Base-by-base conservation (phyloP, 78 protist genomes). In the Chrysochromulina tobinii region DNA sequence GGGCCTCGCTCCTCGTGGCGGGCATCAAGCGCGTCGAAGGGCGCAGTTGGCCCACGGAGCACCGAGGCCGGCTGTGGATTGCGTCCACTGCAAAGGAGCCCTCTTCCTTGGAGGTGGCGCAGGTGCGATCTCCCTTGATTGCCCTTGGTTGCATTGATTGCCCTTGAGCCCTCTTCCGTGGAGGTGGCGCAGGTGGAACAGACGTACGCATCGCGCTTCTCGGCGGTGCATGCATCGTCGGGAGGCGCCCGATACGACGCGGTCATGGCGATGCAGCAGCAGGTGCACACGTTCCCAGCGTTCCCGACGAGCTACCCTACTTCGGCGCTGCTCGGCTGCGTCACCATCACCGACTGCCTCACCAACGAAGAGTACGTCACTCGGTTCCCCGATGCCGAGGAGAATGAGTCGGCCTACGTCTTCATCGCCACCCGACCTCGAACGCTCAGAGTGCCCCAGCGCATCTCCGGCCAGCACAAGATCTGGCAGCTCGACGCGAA, bases 381-480 rank as follows among this genome's bases (percentile, higher is more conserved):
- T 67, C 88, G 73, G 54, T 8, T 0, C 53, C 3, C 61, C 38
- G 51, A 14, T 23, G 83, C 23, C 18, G 87, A 61, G 48, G 55
- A 72, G 20, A 93, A 93, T 21, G 50, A 25, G 12, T 90, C 94
- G 2, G 89, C 57, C 12, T 81, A 23, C 38, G 94, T 93, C 23
- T 95, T 95, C 88, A 38, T 95, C 69, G 85, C 91, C 81, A 69
- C 50, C 54, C 15, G 85, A 20, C 95, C 95, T 11, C 91, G 73
- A 1, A 20, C 0, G 23, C 92, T 94, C 67, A 55, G 59, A 14
- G 59, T 75, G n/a, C 84, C 84, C 15, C 21, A 51, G 14, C 59
- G 27, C 3, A 17, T 27, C 11, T 1, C 12, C 23, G 84, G 84
- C 61, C 7, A 17, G 25, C 84, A 75, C 84, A 50, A 51, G n/a